Evolutionary conservation across 108 stramenopile species (phyloP).

Genomic region (Cylindrotheca fusiformis): DNA sequence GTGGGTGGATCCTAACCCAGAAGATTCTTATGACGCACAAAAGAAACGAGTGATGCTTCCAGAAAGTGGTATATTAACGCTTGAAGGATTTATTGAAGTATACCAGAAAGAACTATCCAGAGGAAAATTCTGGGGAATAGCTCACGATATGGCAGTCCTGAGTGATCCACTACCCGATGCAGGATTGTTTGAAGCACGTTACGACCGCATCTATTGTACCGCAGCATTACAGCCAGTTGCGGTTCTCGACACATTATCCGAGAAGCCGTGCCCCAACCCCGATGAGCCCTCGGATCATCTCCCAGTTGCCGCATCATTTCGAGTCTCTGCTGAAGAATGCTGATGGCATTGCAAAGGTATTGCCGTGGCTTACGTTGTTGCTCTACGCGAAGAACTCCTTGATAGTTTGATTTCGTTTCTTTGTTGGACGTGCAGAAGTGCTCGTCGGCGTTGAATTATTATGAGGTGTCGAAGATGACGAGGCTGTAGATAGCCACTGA

Average conservation of each 20-base stretch:
- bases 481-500: not conserved
- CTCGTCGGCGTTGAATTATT: too few relatives aligned
- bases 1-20: constrained; percentile 52
- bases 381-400: too few relatives aligned
- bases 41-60: constrained; percentile 56
- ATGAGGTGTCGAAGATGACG: too few relatives aligned
- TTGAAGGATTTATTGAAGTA: constrained; percentile 68
- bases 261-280: constrained; percentile 72
- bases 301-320: constrained; percentile 81
- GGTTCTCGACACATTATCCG: constrained; percentile 53
- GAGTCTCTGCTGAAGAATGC: not conserved
- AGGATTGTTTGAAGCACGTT: constrained; percentile 76
- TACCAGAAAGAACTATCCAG: constrained; percentile 76
- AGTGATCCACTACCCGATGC: constrained; percentile 73
- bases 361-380: too few relatives aligned
- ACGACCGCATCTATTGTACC: constrained; percentile 86
- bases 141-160: constrained; percentile 80
- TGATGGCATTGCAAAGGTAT: not conserved
- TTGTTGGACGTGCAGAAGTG: too few relatives aligned
- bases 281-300: constrained; percentile 89
- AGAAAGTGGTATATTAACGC: constrained; percentile 50
- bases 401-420: too few relatives aligned
- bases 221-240: constrained; percentile 47
- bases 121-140: constrained; percentile 95
- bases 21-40: constrained; percentile 21